Percentiles rank a stretch among this genome's conserved stretches.
These are phyloP conservation scores for Patellifolia procumbens DNA, from an alignment of 179 eudicot genomes.

Conservation along the genomic window DNA sequence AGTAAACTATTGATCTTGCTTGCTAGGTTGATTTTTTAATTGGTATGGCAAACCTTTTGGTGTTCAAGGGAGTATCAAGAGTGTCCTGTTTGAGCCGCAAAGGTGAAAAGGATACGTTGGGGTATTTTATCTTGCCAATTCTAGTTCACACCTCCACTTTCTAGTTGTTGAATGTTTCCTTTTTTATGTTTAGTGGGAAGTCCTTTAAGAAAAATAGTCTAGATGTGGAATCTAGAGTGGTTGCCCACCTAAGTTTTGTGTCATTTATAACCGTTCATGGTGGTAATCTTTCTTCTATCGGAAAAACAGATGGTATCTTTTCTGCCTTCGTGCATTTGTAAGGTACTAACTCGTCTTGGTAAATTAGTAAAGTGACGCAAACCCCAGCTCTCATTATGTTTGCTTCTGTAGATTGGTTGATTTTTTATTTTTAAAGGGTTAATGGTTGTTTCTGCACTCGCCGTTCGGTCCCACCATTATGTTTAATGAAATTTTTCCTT, in stretches of 20 bases:
- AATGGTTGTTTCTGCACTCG: not conserved
- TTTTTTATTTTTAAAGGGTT: not conserved
- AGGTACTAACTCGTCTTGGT: not conserved
- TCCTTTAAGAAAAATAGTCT: not conserved
- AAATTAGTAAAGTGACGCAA: not conserved
- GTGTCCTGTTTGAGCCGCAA: not conserved
- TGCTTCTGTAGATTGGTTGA: not conserved
- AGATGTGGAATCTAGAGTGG: not conserved
- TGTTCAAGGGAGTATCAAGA: not conserved
- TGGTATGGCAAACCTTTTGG: not conserved
- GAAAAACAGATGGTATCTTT: constrained; percentile 1
- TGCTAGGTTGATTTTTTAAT: not conserved
- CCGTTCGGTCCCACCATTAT: not conserved
- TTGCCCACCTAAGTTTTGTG: not conserved
- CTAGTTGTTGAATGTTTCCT: not conserved
- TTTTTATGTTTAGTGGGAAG: not conserved
- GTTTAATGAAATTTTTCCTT: not conserved
- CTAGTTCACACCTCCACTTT: not conserved
- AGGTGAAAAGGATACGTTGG: not conserved
- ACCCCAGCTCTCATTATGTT: not conserved
- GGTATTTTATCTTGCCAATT: not conserved
- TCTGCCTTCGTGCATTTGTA: not conserved
- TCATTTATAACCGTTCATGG: not conserved
- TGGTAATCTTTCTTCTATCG: not conserved
- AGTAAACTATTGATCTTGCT: not conserved